Evolutionary conservation across 345 rosid species (phyloP), one percentile per base, ranked within the genome.

Genomic region (Toxicodendron radicans): DNA sequence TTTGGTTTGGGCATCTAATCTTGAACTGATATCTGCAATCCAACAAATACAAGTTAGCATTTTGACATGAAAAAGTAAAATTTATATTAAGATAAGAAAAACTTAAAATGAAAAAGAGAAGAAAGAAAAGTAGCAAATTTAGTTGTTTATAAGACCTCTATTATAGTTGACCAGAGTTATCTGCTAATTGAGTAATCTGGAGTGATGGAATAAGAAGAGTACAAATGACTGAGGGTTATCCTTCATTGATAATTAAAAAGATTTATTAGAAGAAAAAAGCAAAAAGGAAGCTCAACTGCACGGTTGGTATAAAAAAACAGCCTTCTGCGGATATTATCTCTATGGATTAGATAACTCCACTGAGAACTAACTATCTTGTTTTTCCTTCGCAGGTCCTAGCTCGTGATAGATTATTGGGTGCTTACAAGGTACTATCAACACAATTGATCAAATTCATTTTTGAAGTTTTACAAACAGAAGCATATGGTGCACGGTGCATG

Each of bases 321-420:
- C 63, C 62, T 16, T 30, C 51, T 21, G 38, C 45, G 5, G 66
- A 7, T 24, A 33, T n/a, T 41, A 52, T 27, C 20, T 72, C 59
- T 57, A 43, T 32, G 38, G 46, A 43, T n/a, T 10, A 27, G 18
- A 74, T 52, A 14, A 33, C 49, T 51, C 8, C 45, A 70, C 38
- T 49, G 10, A 43, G 75, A 75, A 72, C 58, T 41, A 63, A 46
- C 30, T 30, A 65, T 10, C 18, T 54, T 61, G 41, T 20, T 70
- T 66, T 73, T 58, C 58, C 76, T 76, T 71, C 64, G 72, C 84
- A 95, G 99, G 86, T 95, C 78, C 83, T 95, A 76, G 99, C 97
- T 79, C 95, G 99, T 5, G 99, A 92, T 78, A 86, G 99, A 81
- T 80, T 91, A 76, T 76, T 95, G 70, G 99, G 99, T 38, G 87